Conservation (phyloP, 2,329 filamentous ascomycete species). For the Magnaporthales sp. region DNA sequence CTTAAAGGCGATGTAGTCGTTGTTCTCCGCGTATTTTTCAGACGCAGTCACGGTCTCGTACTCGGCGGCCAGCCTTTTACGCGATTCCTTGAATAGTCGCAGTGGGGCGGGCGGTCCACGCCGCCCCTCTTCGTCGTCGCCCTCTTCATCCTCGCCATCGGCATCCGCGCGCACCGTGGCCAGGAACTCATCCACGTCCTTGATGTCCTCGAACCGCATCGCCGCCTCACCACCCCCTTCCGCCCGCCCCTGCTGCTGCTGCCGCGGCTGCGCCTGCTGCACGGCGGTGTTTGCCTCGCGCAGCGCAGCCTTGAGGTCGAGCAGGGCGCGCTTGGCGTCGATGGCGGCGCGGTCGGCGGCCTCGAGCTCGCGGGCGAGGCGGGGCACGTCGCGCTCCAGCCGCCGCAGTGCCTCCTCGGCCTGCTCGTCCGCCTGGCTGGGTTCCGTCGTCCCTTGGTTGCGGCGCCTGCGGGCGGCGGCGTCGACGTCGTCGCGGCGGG, state of each 20-base stretch:
- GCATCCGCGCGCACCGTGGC: constrained; percentile 5
- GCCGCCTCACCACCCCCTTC: background rate
- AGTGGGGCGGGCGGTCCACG: constrained; percentile 19
- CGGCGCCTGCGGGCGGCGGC: constrained; percentile 16
- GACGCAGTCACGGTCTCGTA: constrained; percentile 33
- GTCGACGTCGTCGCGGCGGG: constrained; percentile 25
- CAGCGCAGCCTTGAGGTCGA: constrained; percentile 36
- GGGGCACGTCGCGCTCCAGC: constrained; percentile 30
- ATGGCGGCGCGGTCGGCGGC: constrained; percentile 36
- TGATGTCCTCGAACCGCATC: constrained; percentile 3
- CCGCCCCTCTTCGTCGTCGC: constrained; percentile 16
- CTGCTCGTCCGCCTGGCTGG: constrained; percentile 12
- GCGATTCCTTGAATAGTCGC: constrained; percentile 25
- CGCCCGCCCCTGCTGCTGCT: constrained; percentile 9
- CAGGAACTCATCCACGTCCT: constrained; percentile 3
- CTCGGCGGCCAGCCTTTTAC: constrained; percentile 27
- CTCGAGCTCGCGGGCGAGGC: constrained; percentile 36
- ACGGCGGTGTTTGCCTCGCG: background rate
- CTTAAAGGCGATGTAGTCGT: constrained; percentile 53
- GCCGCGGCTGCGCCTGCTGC: constrained; percentile 14
- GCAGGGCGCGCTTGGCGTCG: constrained; percentile 38
- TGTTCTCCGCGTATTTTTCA: constrained; percentile 44
- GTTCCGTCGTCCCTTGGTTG: constrained; percentile 8
- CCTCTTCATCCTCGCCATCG: constrained; percentile 12
- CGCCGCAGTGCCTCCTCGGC: constrained; percentile 26